These are phyloP conservation scores for Rickenella mellea DNA, from an alignment of 768 basidiomycete species.

Conservation along the genomic window DNA sequence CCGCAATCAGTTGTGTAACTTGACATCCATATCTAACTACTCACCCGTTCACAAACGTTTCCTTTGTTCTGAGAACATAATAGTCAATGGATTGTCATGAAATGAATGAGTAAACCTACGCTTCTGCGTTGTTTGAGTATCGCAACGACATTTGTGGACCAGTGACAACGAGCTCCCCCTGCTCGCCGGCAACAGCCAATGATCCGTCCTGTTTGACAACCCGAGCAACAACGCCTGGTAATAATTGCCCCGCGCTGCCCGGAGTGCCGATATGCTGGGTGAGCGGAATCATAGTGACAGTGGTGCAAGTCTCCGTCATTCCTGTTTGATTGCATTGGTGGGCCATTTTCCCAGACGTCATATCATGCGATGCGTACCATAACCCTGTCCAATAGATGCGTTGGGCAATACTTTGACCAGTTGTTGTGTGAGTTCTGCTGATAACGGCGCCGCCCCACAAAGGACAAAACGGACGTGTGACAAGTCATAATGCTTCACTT, in stretches of 20 bases:
- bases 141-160: conserved; percentile 50
- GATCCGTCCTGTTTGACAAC: conserved; percentile 52
- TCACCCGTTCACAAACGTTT: conserved; percentile 61
- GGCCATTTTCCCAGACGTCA: neutral
- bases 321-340: conserved; percentile 25
- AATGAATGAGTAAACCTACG: conserved; percentile 30
- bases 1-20: conserved; percentile 8
- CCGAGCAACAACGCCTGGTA: conserved; percentile 47
- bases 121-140: conserved; percentile 50
- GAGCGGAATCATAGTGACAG: conserved; percentile 39
- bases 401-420: conserved; percentile 41
- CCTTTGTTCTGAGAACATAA: conserved; percentile 40
- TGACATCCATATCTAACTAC: too few relatives aligned
- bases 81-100: neutral
- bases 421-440: conserved; percentile 40
- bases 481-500: conserved; percentile 40
- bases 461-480: conserved; percentile 37
- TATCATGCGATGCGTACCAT: conserved; percentile 26
- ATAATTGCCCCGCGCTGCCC: conserved; percentile 49
- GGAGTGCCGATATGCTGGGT: conserved; percentile 38
- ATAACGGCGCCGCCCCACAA: conserved; percentile 51
- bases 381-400: conserved; percentile 48
- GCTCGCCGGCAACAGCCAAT: conserved; percentile 42
- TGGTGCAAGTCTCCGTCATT: conserved; percentile 56
- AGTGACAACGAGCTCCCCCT: conserved; percentile 49